phyloP scores from a whole-genome alignment of 495 filamentous ascomycete genomes.

The Parmelia sp. region DNA sequence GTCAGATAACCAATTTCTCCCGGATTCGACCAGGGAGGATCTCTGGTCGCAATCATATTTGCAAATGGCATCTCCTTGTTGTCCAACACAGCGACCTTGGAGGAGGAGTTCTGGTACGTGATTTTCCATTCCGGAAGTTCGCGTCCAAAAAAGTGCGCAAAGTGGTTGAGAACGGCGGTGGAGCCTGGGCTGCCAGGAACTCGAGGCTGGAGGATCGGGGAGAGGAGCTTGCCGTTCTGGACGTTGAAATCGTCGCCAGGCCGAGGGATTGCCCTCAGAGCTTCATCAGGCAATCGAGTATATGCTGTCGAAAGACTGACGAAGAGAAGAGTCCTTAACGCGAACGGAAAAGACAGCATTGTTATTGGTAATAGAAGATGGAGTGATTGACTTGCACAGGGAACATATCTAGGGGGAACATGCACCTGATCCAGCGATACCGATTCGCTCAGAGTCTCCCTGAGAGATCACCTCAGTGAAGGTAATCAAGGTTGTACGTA shows the following conservation, averaged over 20 bases:
- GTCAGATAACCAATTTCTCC: conserved; percentile 77
- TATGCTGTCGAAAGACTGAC: conserved; percentile 28
- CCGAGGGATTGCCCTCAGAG: conserved; percentile 59
- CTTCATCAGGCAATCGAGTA: conserved; percentile 64
- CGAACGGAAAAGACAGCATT: no score
- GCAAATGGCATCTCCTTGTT: conserved; percentile 67
- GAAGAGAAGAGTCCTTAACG: no score
- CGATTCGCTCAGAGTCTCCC: no score
- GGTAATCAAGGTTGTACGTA: no score
- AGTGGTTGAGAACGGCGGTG: conserved; percentile 68
- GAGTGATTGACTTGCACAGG: no score
- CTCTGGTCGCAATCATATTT: conserved; percentile 81
- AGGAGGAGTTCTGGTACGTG: conserved; percentile 79
- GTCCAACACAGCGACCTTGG: conserved; percentile 66
- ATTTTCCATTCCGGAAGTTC: conserved; percentile 73
- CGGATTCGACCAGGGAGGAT: conserved; percentile 69
- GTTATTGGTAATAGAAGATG: no score
- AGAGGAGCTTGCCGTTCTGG: conserved; percentile 62
- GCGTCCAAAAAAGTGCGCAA: conserved; percentile 68
- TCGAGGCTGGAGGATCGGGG: conserved; percentile 83
- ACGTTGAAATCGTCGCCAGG: conserved; percentile 77
- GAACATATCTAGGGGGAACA: no score
- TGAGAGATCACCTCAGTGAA: no score
- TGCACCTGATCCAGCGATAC: no score
- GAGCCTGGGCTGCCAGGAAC: conserved; percentile 81